These are phyloP conservation scores for Pugionium cornutum DNA, from an alignment of 345 rosid genomes.

Conservation along the genomic window DNA sequence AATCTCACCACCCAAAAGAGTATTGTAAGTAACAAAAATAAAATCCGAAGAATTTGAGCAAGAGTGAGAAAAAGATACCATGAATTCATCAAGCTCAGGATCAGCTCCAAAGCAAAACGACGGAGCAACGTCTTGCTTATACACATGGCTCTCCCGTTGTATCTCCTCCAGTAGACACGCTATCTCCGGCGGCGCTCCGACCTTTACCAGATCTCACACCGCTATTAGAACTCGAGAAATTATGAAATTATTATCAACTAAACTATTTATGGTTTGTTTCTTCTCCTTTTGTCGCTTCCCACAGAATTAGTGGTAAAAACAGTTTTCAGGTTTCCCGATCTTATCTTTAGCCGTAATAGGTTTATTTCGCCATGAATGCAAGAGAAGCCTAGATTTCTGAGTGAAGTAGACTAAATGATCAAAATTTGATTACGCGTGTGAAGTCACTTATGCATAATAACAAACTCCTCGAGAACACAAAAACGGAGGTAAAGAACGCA, in stretches of 20 bases:
- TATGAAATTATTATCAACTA: neutral
- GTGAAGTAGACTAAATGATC: neutral
- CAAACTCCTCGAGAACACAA: neutral
- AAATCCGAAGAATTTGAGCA: neutral
- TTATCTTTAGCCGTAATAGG: neutral
- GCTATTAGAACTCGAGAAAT: neutral
- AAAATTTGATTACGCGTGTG: neutral
- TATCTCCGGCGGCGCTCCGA: slow-evolving; percentile 90
- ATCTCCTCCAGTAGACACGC: slow-evolving; percentile 67
- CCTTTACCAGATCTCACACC: slow-evolving; percentile 43
- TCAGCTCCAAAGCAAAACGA: slow-evolving; percentile 64
- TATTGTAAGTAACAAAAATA: neutral
- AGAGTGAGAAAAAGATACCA: slow-evolving; percentile 51
- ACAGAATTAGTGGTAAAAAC: slow-evolving; percentile 31
- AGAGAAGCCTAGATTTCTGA: neutral
- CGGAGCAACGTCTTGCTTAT: slow-evolving; percentile 46
- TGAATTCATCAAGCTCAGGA: slow-evolving; percentile 97
- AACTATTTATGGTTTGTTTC: neutral
- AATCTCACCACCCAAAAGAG: slow-evolving; percentile 5
- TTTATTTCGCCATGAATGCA: neutral
- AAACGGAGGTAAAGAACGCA: slow-evolving; percentile 13
- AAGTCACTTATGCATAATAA: neutral
- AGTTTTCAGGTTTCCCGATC: slow-evolving; percentile 19
- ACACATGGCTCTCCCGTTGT: slow-evolving; percentile 50
- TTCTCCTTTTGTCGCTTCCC: slow-evolving; percentile 18